Conservation (phyloP, 805 yeast genomes). For the Candida wancherniae region DNA sequence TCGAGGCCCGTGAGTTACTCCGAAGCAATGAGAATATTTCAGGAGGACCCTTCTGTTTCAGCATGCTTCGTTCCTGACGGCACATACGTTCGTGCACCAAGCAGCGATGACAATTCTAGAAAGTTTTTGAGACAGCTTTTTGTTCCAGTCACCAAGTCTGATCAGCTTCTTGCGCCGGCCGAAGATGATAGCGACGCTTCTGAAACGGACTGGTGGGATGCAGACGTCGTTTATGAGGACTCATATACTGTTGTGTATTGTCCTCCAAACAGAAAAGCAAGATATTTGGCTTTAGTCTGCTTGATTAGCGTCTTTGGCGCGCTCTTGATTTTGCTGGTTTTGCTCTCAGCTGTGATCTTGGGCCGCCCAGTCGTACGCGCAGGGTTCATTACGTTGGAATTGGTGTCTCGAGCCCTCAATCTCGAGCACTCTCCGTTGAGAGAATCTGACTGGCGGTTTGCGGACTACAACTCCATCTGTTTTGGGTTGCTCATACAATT, state of each 20-base stretch:
- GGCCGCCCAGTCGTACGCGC: constrained; percentile 20
- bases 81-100: constrained; percentile 78
- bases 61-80: constrained; percentile 81
- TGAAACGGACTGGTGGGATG: constrained; percentile 38
- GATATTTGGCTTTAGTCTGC: constrained; percentile 49
- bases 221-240: constrained; percentile 31
- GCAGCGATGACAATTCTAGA: constrained; percentile 68
- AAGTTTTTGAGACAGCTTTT: constrained; percentile 62
- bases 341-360: constrained; percentile 21
- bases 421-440: not conserved
- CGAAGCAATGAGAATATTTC: constrained; percentile 44
- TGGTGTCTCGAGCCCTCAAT: not conserved
- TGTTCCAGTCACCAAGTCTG: constrained; percentile 78
- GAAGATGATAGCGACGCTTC: constrained; percentile 13
- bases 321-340: constrained; percentile 21
- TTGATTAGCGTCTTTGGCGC: constrained; percentile 46
- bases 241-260: constrained; percentile 74
- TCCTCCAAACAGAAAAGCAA: constrained; percentile 68
- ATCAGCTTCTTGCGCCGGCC: constrained; percentile 44
- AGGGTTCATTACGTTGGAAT: not conserved
- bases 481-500: constrained; percentile 8
- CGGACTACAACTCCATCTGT: constrained; percentile 8
- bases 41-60: constrained; percentile 33
- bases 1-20: constrained; percentile 48
- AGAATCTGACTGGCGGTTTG: constrained; percentile 5